Base-by-base conservation (phyloP, 2,329 filamentous ascomycete species). In the Blastomyces parvus region DNA sequence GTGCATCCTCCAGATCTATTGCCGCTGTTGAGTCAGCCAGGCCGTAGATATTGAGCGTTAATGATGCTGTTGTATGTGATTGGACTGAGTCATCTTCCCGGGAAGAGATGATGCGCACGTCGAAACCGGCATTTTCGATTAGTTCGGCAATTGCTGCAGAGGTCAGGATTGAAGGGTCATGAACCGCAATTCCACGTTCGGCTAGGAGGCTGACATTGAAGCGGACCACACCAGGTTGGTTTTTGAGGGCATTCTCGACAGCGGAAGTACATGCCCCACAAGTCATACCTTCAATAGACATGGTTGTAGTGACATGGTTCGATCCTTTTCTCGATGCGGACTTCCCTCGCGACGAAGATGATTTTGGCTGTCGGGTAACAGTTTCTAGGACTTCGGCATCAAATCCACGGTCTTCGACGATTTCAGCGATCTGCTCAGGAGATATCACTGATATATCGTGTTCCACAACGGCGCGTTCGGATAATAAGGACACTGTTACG, bases 131-230 rank as follows among this genome's bases (percentile, higher is more conserved):
- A 71, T 96, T 91, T 66, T 97, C 92, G 61, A 97, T 92, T 22
- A 87, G 88, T 68, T 92, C 88, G 7, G 83, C 84, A 64, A 97
- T 91, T 73, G 89, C 84, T 14, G 90, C 87, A 0, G 89, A 77
- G 0, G 88, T 76, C 0, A 97, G 80, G 70, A 88, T 85, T 1
- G 82, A 75, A 0, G 88, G 82, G 70, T 97, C 88, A 74, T 97
- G 93, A 1, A 91, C 83, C 67, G 97, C 86, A 48, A 97, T 88
- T 3, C 92, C 93, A 65, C 93, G 86, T 74, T 97, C 94, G 3
- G 94, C 95, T 40, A 97, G 82, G 68, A 99, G 80, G 76, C 91
- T 96, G 74, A 99, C 95, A 72, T 96, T 96, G 80, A 97, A 96
- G 67, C 91, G 90, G 63, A 91, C 73, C 19, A 97, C 76, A 27